Percentiles rank a stretch among this genome's conserved stretches.
phyloP scores from a whole-genome alignment of 177 flowering plant genomes.

The Vitis hybrid region DNA sequence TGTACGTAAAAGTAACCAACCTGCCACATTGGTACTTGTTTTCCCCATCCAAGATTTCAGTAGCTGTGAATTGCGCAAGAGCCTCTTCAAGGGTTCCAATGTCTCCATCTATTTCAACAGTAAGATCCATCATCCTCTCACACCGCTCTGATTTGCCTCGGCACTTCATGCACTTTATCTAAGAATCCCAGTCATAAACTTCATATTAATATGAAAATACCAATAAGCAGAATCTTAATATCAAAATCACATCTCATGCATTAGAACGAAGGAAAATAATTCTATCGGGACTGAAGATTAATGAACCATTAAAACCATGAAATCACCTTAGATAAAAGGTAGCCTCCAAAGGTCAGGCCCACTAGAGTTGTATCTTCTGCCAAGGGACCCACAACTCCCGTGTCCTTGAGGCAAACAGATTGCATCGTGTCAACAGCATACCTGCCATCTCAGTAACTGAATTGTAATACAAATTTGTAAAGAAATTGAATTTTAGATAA shows the following conservation, averaged over 20 bases:
- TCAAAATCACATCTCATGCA: neutral
- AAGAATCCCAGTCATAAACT: conserved; percentile 10
- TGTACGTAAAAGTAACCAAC: conserved; percentile 27
- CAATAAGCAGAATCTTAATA: neutral
- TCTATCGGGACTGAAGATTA: neutral
- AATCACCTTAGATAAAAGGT: conserved; percentile 32
- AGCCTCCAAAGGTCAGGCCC: conserved; percentile 37
- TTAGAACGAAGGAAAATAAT: neutral
- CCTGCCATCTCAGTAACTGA: conserved; percentile 25
- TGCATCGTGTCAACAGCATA: conserved; percentile 44
- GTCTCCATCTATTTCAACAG: conserved; percentile 84
- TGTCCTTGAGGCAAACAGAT: conserved; percentile 35
- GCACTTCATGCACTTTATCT: conserved; percentile 68
- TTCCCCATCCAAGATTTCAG: conserved; percentile 77
- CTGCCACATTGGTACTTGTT: conserved; percentile 78
- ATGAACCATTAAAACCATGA: conserved; percentile 1
- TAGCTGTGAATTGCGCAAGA: conserved; percentile 60
- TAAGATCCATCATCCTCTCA: conserved; percentile 91
- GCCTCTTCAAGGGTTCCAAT: conserved; percentile 86
- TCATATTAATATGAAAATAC: neutral
- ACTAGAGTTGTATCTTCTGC: conserved; percentile 36
- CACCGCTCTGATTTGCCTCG: conserved; percentile 60
- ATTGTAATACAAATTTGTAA: conserved; percentile 13
- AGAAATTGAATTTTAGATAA: neutral
- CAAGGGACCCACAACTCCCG: conserved; percentile 12